Percentiles rank a stretch among this genome's conserved stretches.
These are phyloP conservation scores for Theobroma grandiflorum DNA, from an alignment of 441 rosid genomes.

Conservation along the genomic window DNA sequence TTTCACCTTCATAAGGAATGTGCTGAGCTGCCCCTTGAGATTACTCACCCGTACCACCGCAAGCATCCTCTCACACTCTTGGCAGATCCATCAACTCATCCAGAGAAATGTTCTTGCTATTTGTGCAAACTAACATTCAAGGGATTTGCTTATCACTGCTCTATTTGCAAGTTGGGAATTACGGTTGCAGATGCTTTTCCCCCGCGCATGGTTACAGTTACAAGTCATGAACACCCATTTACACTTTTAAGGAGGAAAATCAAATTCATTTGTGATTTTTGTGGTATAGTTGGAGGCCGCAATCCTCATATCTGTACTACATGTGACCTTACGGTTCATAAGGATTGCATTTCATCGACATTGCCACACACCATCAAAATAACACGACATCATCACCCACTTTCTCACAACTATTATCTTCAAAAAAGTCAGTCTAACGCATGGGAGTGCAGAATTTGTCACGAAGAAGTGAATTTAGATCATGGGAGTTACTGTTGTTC, in stretches of 20 bases:
- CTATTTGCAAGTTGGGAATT: background rate
- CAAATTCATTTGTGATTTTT: constrained; percentile 19
- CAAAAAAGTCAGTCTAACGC: background rate
- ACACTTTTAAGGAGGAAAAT: background rate
- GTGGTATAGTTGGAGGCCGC: background rate
- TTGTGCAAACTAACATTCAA: background rate
- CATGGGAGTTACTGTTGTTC: constrained; percentile 8
- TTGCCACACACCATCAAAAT: background rate
- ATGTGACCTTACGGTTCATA: constrained; percentile 8
- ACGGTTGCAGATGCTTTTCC: background rate
- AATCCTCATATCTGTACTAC: background rate
- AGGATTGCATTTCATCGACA: background rate
- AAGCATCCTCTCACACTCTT: background rate
- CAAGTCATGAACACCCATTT: background rate
- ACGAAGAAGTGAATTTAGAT: background rate
- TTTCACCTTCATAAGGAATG: constrained; percentile 12
- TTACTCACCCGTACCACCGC: constrained; percentile 7
- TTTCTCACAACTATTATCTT: constrained; percentile 9
- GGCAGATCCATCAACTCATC: background rate
- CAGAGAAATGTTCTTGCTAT: background rate
- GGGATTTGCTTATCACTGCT: background rate
- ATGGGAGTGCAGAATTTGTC: background rate
- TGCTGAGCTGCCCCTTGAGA: background rate
- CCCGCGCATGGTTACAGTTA: background rate
- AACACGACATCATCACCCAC: background rate